Evolutionary conservation across 345 rosid species (phyloP).

Genomic region (Eutrema yunnanense): DNA sequence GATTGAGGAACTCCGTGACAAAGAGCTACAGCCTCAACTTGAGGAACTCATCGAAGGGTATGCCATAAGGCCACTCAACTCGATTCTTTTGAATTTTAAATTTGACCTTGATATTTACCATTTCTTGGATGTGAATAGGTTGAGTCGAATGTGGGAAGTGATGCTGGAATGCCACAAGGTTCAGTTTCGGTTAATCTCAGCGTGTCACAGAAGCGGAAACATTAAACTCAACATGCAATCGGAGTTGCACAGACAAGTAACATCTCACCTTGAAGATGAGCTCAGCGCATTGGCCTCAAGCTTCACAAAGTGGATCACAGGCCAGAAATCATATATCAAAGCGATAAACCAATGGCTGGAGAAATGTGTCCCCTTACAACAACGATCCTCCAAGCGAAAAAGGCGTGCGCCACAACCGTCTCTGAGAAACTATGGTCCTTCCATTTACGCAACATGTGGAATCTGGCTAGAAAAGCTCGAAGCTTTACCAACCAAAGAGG

Average conservation of each 20-base stretch:
- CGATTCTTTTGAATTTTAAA: not conserved
- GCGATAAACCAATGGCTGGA: constrained; percentile 69
- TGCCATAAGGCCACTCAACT: constrained; percentile 1
- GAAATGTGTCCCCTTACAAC: constrained; percentile 48
- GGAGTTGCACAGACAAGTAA: constrained; percentile 61
- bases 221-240: constrained; percentile 47
- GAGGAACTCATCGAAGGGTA: constrained; percentile 96
- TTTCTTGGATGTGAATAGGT: constrained; percentile 39
- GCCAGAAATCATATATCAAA: constrained; percentile 60
- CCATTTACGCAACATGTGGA: constrained; percentile 65
- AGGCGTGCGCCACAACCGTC: constrained; percentile 15
- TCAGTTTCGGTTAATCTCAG: constrained; percentile 55
- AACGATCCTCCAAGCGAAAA: constrained; percentile 36
- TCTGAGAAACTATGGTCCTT: constrained; percentile 53
- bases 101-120: not conserved
- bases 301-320: constrained; percentile 71
- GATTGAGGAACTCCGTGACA: constrained; percentile 89
- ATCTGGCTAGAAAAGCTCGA: constrained; percentile 64
- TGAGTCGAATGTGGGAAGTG: constrained; percentile 93
- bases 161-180: constrained; percentile 84
- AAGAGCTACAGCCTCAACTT: constrained; percentile 93
- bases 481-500: constrained; percentile 48
- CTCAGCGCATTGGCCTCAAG: constrained; percentile 48
- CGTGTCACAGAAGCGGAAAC: constrained; percentile 39
- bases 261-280: constrained; percentile 63